Conservation (phyloP, 106 monocot genomes). For the Vanilla planifolia region DNA sequence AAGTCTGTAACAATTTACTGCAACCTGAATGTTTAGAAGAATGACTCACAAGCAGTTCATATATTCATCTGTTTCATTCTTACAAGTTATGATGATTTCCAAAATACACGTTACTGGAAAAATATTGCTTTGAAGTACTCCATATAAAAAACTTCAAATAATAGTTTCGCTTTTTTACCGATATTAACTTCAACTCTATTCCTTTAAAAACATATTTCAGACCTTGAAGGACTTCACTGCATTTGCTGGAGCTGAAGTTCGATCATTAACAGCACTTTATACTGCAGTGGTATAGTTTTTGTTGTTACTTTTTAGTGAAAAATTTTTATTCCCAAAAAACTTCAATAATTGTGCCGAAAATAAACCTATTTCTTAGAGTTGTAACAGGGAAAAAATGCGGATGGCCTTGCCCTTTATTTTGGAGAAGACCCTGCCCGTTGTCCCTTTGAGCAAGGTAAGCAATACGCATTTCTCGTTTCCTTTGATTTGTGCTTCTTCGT, state of each 20-base stretch:
- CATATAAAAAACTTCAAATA: neutral
- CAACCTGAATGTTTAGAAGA: no score
- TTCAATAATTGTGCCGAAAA: neutral
- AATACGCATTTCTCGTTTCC: no score
- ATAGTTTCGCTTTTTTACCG: neutral
- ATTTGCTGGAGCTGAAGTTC: conserved; percentile 51
- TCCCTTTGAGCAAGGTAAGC: conserved; percentile 82
- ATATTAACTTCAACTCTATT: neutral
- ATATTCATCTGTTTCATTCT: neutral
- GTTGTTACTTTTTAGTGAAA: neutral
- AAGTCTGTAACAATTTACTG: no score
- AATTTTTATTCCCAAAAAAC: no score
- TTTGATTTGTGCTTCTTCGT: neutral
- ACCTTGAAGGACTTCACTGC: conserved; percentile 61
- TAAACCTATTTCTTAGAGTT: neutral
- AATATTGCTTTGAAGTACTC: neutral
- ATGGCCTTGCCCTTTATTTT: conserved; percentile 66
- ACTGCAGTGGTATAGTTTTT: conserved; percentile 44
- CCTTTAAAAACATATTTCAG: conserved; percentile 22
- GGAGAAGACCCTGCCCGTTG: conserved; percentile 81
- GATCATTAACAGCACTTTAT: conserved; percentile 45
- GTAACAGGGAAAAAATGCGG: conserved; percentile 66
- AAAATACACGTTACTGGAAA: neutral
- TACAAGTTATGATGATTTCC: neutral
- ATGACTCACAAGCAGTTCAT: no score